phyloP scores from a whole-genome alignment of 2,329 filamentous ascomycete species.

The Helminthosporium solani region DNA sequence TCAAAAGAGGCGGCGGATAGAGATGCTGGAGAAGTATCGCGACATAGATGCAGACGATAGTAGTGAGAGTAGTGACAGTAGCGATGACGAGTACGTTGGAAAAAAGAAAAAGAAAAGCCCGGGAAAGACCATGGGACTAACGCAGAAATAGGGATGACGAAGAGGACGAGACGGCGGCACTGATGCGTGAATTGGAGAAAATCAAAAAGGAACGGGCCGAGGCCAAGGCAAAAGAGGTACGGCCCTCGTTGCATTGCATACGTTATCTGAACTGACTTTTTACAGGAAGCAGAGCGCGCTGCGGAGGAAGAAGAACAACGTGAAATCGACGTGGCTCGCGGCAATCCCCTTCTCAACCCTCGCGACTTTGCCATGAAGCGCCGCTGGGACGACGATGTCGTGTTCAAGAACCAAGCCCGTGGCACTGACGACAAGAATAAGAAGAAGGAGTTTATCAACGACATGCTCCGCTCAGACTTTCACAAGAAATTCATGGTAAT shows the following conservation, averaged over 20 bases:
- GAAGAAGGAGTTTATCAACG: conserved; percentile 97
- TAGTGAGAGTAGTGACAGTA: conserved; percentile 53
- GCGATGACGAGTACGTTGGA: conserved; percentile 55
- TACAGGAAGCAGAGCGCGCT: conserved; percentile 73
- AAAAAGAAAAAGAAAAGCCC: no score
- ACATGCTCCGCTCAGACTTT: conserved; percentile 91
- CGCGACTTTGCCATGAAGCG: conserved; percentile 91
- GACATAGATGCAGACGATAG: conserved; percentile 80
- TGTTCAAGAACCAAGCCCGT: conserved; percentile 97
- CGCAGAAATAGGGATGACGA: conserved; percentile 49
- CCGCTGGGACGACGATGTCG: conserved; percentile 96
- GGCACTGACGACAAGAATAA: conserved; percentile 90
- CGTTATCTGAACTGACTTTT: not conserved
- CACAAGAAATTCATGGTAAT: conserved; percentile 96
- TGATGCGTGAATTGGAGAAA: conserved; percentile 91
- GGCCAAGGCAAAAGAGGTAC: conserved; percentile 71
- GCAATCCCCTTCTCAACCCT: conserved; percentile 85
- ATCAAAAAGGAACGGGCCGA: conserved; percentile 85
- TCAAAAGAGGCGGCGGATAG: conserved; percentile 71
- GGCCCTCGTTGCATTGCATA: not conserved
- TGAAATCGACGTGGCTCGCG: conserved; percentile 84
- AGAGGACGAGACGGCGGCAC: conserved; percentile 77
- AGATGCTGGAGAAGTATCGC: conserved; percentile 79
- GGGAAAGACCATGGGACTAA: conserved; percentile 14
- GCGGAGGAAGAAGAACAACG: conserved; percentile 78